phyloP scores from a whole-genome alignment of 768 basidiomycete genomes.

The Candolleomyces eurysporus region DNA sequence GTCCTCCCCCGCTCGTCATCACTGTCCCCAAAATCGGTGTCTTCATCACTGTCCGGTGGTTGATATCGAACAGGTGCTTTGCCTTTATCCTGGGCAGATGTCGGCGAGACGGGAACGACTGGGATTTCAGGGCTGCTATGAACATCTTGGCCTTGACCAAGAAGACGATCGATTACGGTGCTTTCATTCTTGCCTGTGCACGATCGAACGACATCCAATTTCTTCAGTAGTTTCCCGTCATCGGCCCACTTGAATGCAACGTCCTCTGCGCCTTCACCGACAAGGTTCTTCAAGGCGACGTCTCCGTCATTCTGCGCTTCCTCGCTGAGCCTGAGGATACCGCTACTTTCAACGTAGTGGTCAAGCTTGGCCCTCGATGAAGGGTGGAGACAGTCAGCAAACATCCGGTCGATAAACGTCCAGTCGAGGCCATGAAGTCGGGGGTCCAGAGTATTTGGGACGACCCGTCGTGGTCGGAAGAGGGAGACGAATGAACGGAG shows the following conservation, averaged over 20 bases:
- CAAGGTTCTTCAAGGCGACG: slow-evolving; percentile 61
- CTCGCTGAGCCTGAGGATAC: slow-evolving; percentile 4
- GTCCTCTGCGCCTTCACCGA: slow-evolving; percentile 47
- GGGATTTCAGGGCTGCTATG: neutral
- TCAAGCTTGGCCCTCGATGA: no score
- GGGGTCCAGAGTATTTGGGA: slow-evolving; percentile 76
- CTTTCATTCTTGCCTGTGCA: slow-evolving; percentile 40
- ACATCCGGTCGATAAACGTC: slow-evolving; percentile 67
- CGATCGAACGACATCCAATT: slow-evolving; percentile 41
- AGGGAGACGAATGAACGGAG: slow-evolving; percentile 76
- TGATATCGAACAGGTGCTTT: slow-evolving; percentile 17
- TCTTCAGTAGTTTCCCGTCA: slow-evolving; percentile 40
- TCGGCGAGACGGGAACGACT: neutral
- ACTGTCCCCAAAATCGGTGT: slow-evolving; percentile 30
- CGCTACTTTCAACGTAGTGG: no score
- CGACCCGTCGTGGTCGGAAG: slow-evolving; percentile 73
- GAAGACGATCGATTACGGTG: slow-evolving; percentile 31
- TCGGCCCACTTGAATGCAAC: slow-evolving; percentile 57
- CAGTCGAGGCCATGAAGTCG: slow-evolving; percentile 62
- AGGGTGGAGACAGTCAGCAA: slow-evolving; percentile 52
- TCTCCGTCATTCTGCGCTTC: slow-evolving; percentile 37
- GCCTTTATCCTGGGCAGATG: slow-evolving; percentile 14
- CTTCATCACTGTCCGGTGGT: slow-evolving; percentile 24
- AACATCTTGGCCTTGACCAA: slow-evolving; percentile 14
- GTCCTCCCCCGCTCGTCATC: slow-evolving; percentile 56